phyloP scores from a whole-genome alignment of 306 rosid species.

The Castanea mollissima region DNA sequence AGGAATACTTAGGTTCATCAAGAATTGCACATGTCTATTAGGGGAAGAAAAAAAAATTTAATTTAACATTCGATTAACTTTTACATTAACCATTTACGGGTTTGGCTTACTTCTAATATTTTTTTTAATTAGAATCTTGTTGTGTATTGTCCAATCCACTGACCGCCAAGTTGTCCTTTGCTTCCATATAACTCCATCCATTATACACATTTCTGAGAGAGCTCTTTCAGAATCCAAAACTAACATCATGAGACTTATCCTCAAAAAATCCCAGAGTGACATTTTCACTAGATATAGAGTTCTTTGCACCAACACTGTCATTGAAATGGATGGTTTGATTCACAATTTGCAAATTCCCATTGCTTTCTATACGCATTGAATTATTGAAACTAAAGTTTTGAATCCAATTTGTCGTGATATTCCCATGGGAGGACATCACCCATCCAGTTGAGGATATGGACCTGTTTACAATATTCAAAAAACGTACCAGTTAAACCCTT shows the following conservation, averaged over 20 bases:
- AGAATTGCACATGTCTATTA: no score
- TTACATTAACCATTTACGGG: no score
- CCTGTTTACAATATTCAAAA: conserved; percentile 46
- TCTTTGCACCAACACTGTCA: conserved; percentile 30
- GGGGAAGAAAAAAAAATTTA: no score
- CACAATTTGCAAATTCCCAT: conserved; percentile 54
- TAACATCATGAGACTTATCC: conserved; percentile 27
- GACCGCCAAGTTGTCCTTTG: conserved; percentile 44
- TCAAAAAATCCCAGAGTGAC: conserved; percentile 56
- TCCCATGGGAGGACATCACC: conserved; percentile 72
- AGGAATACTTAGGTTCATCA: no score
- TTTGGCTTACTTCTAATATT: no score
- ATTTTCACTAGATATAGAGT: conserved; percentile 23
- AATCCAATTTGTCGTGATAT: conserved; percentile 45
- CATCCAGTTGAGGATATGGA: conserved; percentile 58
- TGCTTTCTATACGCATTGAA: conserved; percentile 46
- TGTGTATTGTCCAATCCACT: conserved; percentile 66
- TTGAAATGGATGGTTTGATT: conserved; percentile 53
- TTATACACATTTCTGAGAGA: conserved; percentile 63
- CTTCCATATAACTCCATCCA: conserved; percentile 55
- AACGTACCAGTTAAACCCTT: conserved; percentile 60
- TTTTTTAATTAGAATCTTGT: conserved; percentile 26
- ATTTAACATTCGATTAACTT: no score
- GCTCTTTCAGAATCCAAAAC: conserved; percentile 38
- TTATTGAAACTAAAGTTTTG: conserved; percentile 55